Evolutionary conservation across 257 asterid species (phyloP), one percentile per base, ranked within the genome.

Genomic region (Mentha longifolia): DNA sequence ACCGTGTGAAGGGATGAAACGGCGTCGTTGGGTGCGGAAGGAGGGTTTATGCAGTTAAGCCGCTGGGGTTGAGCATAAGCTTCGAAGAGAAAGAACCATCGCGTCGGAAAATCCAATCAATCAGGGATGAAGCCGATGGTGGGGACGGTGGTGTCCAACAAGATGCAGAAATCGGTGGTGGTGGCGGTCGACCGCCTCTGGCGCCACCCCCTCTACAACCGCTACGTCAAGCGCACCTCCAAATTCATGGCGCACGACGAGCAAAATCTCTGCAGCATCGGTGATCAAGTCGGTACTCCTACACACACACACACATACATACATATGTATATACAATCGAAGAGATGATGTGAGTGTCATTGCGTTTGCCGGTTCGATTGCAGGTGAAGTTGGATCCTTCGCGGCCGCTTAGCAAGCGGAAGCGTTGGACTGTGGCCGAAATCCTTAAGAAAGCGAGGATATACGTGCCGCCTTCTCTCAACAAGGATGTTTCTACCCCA

Each of bases 231-330:
- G 78, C 96, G 98, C 33, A 94, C 97, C 72, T 89, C 96, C 75
- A 91, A 90, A 66, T 93, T 93, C 85, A 91, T 91, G 98, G 97
- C 98, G 0, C 97, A 93, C 77, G 97, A 93, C 74, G 96, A 94
- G 74, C 61, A 72, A 0, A 68, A 88, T 33, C 74, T 76, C 33
- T 92, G 97, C 76, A 88, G 88, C 74, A 89, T 84, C 46, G 98
- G 97, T 41, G 96, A 92, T 67, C 91, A 85, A 7, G 97, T 91
- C 46, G 45, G 89, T 74, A 8, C n/a, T 42, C n/a, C 13, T 61
- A 16, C 47, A 31, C 64, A 15, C 31, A 2, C 50, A 2, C 51
- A 3, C 19, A 2, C 51, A 17, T 19, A 33, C 6, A 6, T 33
- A 5, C 4, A 3, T 4, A 33, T 33, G 0, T 1, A 1, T 17